These are phyloP conservation scores for Mitragyna speciosa DNA, from an alignment of 257 asterid species.

Conservation along the genomic window DNA sequence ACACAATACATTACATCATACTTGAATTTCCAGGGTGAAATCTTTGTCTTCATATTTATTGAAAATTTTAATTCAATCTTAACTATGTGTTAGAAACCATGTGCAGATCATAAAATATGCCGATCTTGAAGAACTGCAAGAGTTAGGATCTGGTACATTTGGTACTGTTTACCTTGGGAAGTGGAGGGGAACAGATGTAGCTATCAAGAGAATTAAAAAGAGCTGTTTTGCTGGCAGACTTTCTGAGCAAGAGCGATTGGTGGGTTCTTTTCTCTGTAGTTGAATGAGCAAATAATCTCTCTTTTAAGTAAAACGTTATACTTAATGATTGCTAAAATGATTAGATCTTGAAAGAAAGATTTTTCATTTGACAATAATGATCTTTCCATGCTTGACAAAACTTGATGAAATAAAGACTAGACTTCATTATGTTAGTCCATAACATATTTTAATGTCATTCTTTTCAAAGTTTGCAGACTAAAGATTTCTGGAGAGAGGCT, in stretches of 20 bases:
- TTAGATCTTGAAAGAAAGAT: neutral
- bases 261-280: conserved; percentile 13
- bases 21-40: neutral
- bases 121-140: conserved; percentile 50
- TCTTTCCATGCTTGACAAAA: neutral
- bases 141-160: conserved; percentile 53
- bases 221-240: conserved; percentile 47
- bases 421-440: neutral
- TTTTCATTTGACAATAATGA: neutral
- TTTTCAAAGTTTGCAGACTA: conserved; percentile 42
- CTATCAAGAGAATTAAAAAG: conserved; percentile 48
- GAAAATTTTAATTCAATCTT: conserved; percentile 1
- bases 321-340: neutral
- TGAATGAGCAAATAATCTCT: neutral
- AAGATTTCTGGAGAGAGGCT: conserved; percentile 96
- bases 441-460: neutral
- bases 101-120: conserved; percentile 39
- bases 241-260: conserved; percentile 47
- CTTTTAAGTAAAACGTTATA: neutral
- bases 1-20: neutral
- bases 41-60: neutral
- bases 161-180: conserved; percentile 53
- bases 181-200: conserved; percentile 58
- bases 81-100: conserved; percentile 12
- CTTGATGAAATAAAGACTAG: neutral